Evolutionary conservation across 2,329 filamentous ascomycete genomes (phyloP).

Genomic region (Epicoccum nigrum): DNA sequence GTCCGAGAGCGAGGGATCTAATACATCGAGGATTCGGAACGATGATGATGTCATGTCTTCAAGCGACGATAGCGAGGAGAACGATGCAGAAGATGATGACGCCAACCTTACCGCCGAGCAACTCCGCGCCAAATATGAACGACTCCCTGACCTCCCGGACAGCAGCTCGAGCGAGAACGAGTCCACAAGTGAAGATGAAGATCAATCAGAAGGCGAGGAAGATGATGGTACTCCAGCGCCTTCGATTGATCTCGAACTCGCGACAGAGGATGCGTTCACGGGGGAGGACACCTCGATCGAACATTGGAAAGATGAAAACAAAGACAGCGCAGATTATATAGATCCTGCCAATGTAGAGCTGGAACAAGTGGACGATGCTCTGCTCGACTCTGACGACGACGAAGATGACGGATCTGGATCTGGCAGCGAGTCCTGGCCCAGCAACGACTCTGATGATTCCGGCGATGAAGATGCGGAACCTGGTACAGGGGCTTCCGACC

Average conservation of each 20-base stretch:
- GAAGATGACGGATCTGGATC: conserved; percentile 37
- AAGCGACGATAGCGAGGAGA: conserved; percentile 46
- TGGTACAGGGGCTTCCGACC: conserved; percentile 26
- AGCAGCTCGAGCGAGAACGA: conserved; percentile 34
- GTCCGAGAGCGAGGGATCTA: conserved; percentile 48
- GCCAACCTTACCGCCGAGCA: conserved; percentile 73
- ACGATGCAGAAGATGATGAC: conserved; percentile 59
- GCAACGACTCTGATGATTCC: conserved; percentile 43
- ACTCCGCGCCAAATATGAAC: conserved; percentile 70
- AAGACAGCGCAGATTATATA: conserved; percentile 31
- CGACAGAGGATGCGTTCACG: conserved; percentile 26
- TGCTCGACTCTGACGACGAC: conserved; percentile 48
- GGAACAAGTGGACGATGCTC: conserved; percentile 50
- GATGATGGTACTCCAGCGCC: conserved; percentile 36
- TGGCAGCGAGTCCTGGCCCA: conserved; percentile 47
- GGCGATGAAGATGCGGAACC: conserved; percentile 29
- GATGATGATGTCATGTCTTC: conserved; percentile 51
- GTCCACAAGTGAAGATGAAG: conserved; percentile 48
- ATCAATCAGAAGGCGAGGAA: conserved; percentile 36
- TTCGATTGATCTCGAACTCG: conserved; percentile 40
- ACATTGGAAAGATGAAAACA: conserved; percentile 23
- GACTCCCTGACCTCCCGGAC: conserved; percentile 60
- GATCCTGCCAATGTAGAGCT: conserved; percentile 47
- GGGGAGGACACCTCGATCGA: conserved; percentile 19
- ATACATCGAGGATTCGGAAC: conserved; percentile 47